Evolutionary conservation across 306 rosid genomes (phyloP), one percentile per base, ranked within the genome.

Genomic region (Cicer yamashitae): DNA sequence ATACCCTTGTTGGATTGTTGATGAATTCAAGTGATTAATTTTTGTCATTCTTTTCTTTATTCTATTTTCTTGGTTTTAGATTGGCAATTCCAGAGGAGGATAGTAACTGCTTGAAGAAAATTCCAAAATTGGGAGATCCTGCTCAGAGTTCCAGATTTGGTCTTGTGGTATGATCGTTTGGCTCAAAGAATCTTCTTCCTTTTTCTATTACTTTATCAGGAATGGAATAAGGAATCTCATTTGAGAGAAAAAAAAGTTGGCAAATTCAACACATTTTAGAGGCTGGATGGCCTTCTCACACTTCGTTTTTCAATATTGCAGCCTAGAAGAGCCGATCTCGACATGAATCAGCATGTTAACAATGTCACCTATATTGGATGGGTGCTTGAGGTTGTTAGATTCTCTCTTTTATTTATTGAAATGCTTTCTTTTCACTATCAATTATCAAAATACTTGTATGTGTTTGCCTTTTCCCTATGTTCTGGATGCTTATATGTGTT

Each of bases 261-360:
- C 38, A 34, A 54, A n/a, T 79, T 64, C 66, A 64, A 12, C 48
- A 47, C 71, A 68, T 54, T 73, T 62, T 50, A 67, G 37, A 34
- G 40, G 34, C 57, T 79, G 40, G 17, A 52, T 73, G 22, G 48
- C 69, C 71, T 81, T 83, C 82, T 87, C 57, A 88, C 57, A 88
- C 84, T 59, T 10, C 74, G 69, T 46, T 12, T 78, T 79, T 59
- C 50, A 44, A 82, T 74, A 12, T 74, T 79, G 79, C 93, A 94
- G 99, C 96, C 97, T 9, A 81, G 97, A 79, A 87, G 99, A 87
- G 96, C 96, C 22, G 97, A 94, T 86, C 83, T 94, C 39, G 97
- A 94, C 88, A 92, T 90, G 99, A 94, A 94, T 79, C 96, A 84
- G 78, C 97, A 92, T 83, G 97, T 94, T 81, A 94, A 91, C 85